Evolutionary conservation across 2,329 filamentous ascomycete species (phyloP).

Genomic region (Geosmithia flava): DNA sequence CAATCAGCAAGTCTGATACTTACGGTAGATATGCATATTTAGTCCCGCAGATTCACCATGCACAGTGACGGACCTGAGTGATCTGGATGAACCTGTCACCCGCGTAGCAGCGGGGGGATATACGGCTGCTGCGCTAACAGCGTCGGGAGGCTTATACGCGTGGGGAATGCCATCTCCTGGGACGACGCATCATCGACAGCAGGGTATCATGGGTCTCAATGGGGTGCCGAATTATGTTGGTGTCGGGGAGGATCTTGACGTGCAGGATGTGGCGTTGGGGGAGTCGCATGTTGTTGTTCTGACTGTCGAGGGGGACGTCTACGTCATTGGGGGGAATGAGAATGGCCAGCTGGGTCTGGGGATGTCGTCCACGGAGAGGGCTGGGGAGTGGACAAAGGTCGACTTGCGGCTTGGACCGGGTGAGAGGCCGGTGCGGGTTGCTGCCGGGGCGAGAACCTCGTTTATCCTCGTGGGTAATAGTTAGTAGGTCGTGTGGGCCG

Average conservation of each 20-base stretch:
- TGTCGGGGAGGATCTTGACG: conserved; percentile 29
- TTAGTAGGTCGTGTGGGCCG: too few species aligned
- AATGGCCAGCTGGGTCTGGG: conserved; percentile 47
- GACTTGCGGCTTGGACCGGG: conserved; percentile 12
- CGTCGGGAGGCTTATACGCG: conserved; percentile 44
- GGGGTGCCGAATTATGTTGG: conserved; percentile 29
- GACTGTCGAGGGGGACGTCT: conserved; percentile 34
- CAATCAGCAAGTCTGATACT: too few species aligned
- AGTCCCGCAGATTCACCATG: conserved; percentile 33
- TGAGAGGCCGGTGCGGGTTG: conserved; percentile 24
- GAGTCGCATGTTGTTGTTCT: conserved; percentile 46
- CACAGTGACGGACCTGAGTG: conserved; percentile 33
- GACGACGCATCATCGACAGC: conserved; percentile 13
- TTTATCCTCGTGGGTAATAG: conserved; percentile 25
- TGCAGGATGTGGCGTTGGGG: conserved; percentile 45
- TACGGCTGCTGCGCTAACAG: conserved; percentile 42
- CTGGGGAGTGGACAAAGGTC: conserved; percentile 22
- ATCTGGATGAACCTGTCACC: conserved; percentile 36
- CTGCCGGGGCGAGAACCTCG: conserved; percentile 34
- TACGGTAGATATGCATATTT: too few species aligned
- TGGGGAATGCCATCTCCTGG: conserved; percentile 35
- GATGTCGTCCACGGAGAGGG: conserved; percentile 4
- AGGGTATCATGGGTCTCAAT: conserved; percentile 16
- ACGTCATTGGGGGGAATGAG: conserved; percentile 40
- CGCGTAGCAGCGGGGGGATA: conserved; percentile 46